These are phyloP conservation scores for Plectosphaerella cucumerina DNA, from an alignment of 2,329 filamentous ascomycete species.

Conservation along the genomic window DNA sequence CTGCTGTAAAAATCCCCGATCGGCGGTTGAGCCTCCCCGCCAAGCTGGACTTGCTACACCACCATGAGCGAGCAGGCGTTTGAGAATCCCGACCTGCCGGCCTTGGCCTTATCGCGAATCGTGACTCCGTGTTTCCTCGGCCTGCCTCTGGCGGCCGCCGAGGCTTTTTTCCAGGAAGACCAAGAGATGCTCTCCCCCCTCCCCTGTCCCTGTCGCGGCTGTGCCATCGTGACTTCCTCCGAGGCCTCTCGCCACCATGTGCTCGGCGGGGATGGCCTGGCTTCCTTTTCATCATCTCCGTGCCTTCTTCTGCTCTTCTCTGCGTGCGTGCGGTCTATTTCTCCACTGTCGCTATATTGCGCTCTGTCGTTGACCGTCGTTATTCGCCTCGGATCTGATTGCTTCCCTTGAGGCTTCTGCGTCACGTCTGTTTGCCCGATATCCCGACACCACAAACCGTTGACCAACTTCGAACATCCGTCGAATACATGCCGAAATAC, in stretches of 20 bases:
- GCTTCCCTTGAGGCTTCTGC: too few species aligned
- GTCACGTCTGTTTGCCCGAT: too few species aligned
- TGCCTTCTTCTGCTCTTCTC: neutral
- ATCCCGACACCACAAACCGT: too few species aligned
- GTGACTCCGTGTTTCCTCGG: neutral
- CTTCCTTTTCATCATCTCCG: neutral
- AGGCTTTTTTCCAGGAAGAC: neutral
- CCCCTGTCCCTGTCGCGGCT: too few species aligned
- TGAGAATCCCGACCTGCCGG: neutral
- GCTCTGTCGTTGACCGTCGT: too few species aligned
- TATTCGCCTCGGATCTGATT: too few species aligned
- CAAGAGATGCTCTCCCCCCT: too few species aligned
- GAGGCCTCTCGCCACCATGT: too few species aligned
- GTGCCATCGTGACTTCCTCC: too few species aligned
- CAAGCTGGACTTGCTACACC: neutral
- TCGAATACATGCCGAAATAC: neutral
- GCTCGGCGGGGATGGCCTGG: neutral
- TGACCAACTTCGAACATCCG: too few species aligned
- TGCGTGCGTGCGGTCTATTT: neutral
- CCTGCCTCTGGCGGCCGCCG: neutral
- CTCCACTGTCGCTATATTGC: neutral
- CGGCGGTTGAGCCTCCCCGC: neutral
- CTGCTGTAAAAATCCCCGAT: too few species aligned
- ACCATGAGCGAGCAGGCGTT: neutral
- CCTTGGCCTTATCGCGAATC: neutral